Conservation (phyloP, 176 grass and related monocot genomes). For the Echinochloa phyllopogon region DNA sequence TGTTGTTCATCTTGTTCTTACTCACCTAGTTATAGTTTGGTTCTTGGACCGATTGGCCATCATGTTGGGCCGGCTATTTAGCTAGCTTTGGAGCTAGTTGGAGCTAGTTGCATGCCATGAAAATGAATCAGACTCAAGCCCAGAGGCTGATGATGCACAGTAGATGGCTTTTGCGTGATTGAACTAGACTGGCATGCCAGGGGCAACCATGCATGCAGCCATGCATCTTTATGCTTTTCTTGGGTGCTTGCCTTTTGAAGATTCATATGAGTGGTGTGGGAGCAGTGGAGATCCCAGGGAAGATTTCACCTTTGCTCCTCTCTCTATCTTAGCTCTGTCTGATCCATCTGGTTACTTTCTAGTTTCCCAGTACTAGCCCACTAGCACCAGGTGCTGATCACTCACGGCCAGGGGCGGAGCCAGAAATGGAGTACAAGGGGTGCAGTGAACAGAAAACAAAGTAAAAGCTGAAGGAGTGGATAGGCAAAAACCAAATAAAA, state of each 20-base stretch:
- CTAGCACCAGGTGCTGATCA: slow-evolving; percentile 23
- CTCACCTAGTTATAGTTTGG: neutral
- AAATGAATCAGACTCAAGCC: slow-evolving; percentile 47
- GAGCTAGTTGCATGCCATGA: slow-evolving; percentile 39
- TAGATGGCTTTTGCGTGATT: slow-evolving; percentile 93
- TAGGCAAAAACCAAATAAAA: no score
- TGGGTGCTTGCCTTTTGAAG: slow-evolving; percentile 51
- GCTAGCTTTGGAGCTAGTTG: slow-evolving; percentile 45
- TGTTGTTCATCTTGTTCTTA: slow-evolving; percentile 4
- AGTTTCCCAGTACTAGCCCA: neutral
- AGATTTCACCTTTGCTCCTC: slow-evolving; percentile 55
- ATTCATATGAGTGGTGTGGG: slow-evolving; percentile 37
- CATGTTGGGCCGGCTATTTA: neutral
- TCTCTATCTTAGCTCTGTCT: slow-evolving; percentile 44
- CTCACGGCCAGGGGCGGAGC: neutral
- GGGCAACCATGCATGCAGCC: slow-evolving; percentile 52
- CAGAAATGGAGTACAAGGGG: no score
- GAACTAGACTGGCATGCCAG: slow-evolving; percentile 90
- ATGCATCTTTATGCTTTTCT: slow-evolving; percentile 69
- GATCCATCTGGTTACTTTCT: slow-evolving; percentile 44
- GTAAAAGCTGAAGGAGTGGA: no score
- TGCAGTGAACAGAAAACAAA: no score
- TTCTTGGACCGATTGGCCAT: slow-evolving; percentile 35
- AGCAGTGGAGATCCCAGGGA: slow-evolving; percentile 61
- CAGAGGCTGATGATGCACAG: slow-evolving; percentile 45